Evolutionary conservation across 768 basidiomycete genomes (phyloP).

Genomic region (Tylopilus intermedius): DNA sequence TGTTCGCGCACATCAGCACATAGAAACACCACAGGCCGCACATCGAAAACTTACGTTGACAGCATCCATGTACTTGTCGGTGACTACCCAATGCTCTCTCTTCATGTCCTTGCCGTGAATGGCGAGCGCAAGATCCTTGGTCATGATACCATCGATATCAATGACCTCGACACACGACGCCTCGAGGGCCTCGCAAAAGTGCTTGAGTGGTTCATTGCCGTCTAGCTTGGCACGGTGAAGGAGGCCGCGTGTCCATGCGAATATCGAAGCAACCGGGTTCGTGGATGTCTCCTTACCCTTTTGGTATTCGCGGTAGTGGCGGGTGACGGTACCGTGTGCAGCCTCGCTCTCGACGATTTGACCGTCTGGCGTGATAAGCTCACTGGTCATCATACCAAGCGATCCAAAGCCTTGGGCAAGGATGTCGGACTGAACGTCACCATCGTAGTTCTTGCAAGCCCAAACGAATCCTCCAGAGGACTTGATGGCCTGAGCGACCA

Average conservation of each 20-base stretch:
- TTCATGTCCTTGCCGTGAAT: conserved; percentile 90
- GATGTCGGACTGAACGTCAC: conserved; percentile 86
- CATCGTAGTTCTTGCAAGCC: conserved; percentile 78
- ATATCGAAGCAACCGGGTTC: conserved; percentile 98
- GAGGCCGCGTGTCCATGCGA: conserved; percentile 96
- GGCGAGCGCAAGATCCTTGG: conserved; percentile 92
- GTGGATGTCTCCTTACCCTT: conserved; percentile 98
- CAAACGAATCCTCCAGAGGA: conserved; percentile 88
- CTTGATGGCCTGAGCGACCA: conserved; percentile 98
- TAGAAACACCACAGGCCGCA: neutral
- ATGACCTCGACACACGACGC: conserved; percentile 86
- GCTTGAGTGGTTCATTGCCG: conserved; percentile 63
- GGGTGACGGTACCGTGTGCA: conserved; percentile 94
- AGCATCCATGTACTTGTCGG: conserved; percentile 88
- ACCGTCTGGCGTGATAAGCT: conserved; percentile 93
- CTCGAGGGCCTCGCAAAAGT: conserved; percentile 80
- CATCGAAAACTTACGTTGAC: conserved; percentile 63
- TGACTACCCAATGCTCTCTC: conserved; percentile 96
- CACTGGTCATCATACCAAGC: conserved; percentile 97
- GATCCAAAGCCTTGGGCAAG: conserved; percentile 97
- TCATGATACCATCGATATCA: conserved; percentile 88
- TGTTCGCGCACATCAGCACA: conserved; percentile 14
- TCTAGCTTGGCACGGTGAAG: conserved; percentile 92
- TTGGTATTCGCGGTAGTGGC: conserved; percentile 96
- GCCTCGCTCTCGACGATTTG: conserved; percentile 91